Evolutionary conservation across 1,139 yeast genomes (phyloP), one percentile per base, ranked within the genome.

Genomic region (Blastobotrys indianensis): DNA sequence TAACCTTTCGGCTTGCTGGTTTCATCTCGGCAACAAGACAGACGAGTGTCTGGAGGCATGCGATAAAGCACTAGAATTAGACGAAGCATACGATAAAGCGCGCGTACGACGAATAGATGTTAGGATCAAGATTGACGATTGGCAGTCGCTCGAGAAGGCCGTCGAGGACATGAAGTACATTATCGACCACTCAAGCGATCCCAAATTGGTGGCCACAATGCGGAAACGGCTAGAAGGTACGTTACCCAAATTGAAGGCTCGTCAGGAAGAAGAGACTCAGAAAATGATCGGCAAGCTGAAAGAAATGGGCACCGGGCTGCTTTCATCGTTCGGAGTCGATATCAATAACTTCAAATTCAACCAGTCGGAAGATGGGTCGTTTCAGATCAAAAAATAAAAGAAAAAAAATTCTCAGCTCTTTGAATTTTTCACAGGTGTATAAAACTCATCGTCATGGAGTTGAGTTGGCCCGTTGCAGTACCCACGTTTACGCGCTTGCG

Each of bases 1-100:
- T 15, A 86, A 86, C 63, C 69, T 92, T 54, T 90, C 94, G 0
- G 88, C 85, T 53, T 88, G 82, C 9, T 80, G 84, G 51, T 74
- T 83, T 56, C 80, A 82, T 59, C 61, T 80, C 51, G 94, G 25
- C 25, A 85, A 54, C 77, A 79, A 54, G 85, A 82, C 65, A 20
- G 90, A 90, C 4, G 72, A 75, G 45, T 85, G 92, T 1, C 76
- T 85, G 3, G 69, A 66, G 13, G 88, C 84, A 57, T 79, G 92
- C 59, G 75, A 78, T 35, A 65, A 67, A 25, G 81, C 94, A 0
- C 65, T 85, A 39, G 73, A 72, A 39, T 59, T 78, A 3, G 84
- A 85, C 57, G 72, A 77, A 1, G 63, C 68, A 32, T 80, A 82
- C 59, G 63, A 77, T 41, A 86, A 85, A 62, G 88, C 85, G 0